Conservation (phyloP, 257 asterid genomes). For the Ehretia macrophylla region DNA sequence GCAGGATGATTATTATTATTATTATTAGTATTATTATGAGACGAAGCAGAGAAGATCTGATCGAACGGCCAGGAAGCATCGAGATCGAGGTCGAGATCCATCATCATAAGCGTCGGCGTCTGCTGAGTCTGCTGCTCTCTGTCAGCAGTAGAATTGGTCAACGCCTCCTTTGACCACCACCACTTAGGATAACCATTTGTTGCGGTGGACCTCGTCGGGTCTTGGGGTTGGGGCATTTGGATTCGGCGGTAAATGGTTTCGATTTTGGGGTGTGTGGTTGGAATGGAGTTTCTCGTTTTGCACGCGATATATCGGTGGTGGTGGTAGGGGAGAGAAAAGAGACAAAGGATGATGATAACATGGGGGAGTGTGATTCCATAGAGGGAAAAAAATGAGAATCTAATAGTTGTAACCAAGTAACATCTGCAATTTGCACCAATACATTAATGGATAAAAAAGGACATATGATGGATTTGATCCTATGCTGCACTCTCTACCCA, state of each 20-base stretch:
- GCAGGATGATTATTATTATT: conserved; percentile 13
- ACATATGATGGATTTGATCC: no score
- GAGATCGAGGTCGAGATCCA: conserved; percentile 81
- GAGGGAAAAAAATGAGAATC: no score
- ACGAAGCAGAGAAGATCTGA: conserved; percentile 57
- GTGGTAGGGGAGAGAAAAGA: neutral
- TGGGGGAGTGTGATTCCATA: no score
- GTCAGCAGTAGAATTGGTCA: neutral
- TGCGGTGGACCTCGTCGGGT: neutral
- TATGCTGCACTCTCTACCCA: no score
- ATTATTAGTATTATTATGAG: neutral
- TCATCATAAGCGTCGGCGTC: conserved; percentile 18
- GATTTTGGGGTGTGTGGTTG: no score
- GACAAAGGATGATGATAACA: neutral
- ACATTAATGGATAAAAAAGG: no score
- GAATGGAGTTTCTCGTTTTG: no score
- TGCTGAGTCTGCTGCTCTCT: conserved; percentile 8
- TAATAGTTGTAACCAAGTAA: no score
- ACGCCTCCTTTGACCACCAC: conserved; percentile 6
- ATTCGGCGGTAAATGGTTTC: neutral
- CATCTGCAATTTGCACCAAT: no score
- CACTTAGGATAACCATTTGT: neutral
- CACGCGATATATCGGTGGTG: neutral
- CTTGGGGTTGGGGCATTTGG: conserved; percentile 50
- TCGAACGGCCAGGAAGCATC: conserved; percentile 77